Conservation (phyloP, 2,329 filamentous ascomycete genomes). For the Fusarium domesticum region DNA sequence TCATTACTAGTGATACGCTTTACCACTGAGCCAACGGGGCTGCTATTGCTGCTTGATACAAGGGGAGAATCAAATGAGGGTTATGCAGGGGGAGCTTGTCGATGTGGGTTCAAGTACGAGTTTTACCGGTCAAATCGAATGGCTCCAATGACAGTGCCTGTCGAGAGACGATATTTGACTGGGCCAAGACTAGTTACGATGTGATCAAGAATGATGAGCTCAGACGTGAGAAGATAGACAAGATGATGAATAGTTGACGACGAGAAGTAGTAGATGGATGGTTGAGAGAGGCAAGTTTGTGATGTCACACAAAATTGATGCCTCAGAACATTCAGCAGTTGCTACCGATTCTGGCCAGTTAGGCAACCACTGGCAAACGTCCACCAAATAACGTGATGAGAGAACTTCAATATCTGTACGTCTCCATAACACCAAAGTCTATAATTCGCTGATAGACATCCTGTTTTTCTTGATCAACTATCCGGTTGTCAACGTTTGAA, state of each 20-base stretch:
- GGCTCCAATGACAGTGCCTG: not conserved
- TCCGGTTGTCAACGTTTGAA: no score
- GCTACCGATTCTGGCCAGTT: no score
- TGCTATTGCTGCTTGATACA: constrained; percentile 3
- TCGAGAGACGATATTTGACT: not conserved
- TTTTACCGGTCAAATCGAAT: not conserved
- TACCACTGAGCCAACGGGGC: constrained; percentile 37
- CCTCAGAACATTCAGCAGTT: not conserved
- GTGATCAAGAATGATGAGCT: not conserved
- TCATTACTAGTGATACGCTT: constrained; percentile 39
- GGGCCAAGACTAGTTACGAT: not conserved
- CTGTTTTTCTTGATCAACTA: no score
- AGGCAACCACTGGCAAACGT: no score
- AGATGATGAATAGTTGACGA: not conserved
- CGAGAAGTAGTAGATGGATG: not conserved
- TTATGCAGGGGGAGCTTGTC: not conserved
- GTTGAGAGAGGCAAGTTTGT: not conserved
- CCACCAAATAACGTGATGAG: no score
- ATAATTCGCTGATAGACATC: no score
- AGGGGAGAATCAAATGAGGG: not conserved
- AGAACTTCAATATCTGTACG: no score
- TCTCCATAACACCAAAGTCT: no score
- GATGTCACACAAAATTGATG: not conserved
- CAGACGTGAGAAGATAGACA: accelerated
- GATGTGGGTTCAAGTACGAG: not conserved